Conservation (phyloP, 768 basidiomycete species). For the Lepiota brunneoincarnata region DNA sequence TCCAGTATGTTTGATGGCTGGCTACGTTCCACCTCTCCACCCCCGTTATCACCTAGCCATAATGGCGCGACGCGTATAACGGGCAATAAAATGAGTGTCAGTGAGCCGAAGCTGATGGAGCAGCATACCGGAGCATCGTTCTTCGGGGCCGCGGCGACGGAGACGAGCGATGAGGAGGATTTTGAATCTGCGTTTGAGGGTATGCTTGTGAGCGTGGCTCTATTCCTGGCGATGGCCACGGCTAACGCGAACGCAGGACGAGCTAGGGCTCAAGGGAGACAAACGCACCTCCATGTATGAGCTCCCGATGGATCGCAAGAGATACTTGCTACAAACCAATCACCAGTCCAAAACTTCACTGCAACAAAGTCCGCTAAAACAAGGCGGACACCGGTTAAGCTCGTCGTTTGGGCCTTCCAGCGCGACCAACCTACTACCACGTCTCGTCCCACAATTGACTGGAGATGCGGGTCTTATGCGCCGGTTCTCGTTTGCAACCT, state of each 20-base stretch:
- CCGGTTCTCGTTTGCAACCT: slow-evolving; percentile 63
- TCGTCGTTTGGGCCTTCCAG: slow-evolving; percentile 60
- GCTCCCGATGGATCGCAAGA: slow-evolving; percentile 61
- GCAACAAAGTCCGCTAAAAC: slow-evolving; percentile 26
- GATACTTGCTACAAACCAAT: slow-evolving; percentile 60
- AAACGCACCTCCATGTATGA: slow-evolving; percentile 61
- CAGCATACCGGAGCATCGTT: slow-evolving; percentile 25
- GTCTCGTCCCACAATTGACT: slow-evolving; percentile 72
- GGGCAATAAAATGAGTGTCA: slow-evolving; percentile 59
- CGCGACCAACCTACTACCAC: slow-evolving; percentile 55
- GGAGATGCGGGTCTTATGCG: slow-evolving; percentile 67
- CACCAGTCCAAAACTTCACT: slow-evolving; percentile 35
- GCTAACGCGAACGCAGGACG: slow-evolving; percentile 45
- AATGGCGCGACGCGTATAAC: slow-evolving; percentile 29
- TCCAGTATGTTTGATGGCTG: slow-evolving; percentile 69
- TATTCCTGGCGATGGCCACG: neutral
- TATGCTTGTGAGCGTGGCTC: slow-evolving; percentile 56
- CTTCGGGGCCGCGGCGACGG: slow-evolving; percentile 20
- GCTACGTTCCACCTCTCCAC: slow-evolving; percentile 42
- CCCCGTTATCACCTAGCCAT: slow-evolving; percentile 32
- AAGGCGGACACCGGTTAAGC: slow-evolving; percentile 22
- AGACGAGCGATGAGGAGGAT: slow-evolving; percentile 29
- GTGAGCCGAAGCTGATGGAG: slow-evolving; percentile 64
- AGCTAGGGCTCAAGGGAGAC: slow-evolving; percentile 70
- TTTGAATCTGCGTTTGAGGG: slow-evolving; percentile 58